These are phyloP conservation scores for Apiospora phragmitis DNA, from an alignment of 2,329 filamentous ascomycete genomes.

Conservation along the genomic window DNA sequence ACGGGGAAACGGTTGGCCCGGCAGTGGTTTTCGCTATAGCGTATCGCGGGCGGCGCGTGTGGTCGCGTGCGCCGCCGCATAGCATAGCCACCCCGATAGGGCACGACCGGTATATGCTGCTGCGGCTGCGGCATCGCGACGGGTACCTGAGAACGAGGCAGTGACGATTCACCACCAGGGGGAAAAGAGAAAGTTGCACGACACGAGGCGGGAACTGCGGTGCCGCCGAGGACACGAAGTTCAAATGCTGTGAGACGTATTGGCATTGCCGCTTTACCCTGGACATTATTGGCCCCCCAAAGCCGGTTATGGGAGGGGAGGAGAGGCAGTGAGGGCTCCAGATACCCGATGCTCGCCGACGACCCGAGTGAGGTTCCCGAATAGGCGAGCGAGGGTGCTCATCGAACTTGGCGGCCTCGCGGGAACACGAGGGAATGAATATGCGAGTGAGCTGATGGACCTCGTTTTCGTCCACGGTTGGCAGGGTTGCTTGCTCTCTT, in stretches of 20 bases:
- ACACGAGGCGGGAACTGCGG: not conserved
- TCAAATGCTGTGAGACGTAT: not conserved
- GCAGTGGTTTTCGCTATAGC: not conserved
- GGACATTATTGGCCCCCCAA: not conserved
- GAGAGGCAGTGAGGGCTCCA: not conserved
- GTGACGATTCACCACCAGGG: not conserved
- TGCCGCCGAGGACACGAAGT: not conserved
- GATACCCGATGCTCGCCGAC: not conserved
- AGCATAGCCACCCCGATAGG: not conserved
- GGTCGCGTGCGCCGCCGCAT: not conserved
- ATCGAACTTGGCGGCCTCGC: not conserved
- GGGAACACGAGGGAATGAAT: not conserved
- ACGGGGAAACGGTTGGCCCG: not conserved
- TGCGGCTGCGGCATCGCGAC: not conserved
- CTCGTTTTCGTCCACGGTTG: not conserved
- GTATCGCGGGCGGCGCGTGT: not conserved
- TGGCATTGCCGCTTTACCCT: not conserved
- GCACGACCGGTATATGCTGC: not conserved
- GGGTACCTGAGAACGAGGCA: slow-evolving; percentile 3
- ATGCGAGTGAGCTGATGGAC: not conserved
- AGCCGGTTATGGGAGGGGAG: not conserved
- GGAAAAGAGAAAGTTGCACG: not conserved
- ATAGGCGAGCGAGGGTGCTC: not conserved
- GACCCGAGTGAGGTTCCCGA: not conserved
- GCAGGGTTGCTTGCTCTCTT: not conserved